Conservation (phyloP, 352 stramenopile genomes). For the Pythium catenulatum region DNA sequence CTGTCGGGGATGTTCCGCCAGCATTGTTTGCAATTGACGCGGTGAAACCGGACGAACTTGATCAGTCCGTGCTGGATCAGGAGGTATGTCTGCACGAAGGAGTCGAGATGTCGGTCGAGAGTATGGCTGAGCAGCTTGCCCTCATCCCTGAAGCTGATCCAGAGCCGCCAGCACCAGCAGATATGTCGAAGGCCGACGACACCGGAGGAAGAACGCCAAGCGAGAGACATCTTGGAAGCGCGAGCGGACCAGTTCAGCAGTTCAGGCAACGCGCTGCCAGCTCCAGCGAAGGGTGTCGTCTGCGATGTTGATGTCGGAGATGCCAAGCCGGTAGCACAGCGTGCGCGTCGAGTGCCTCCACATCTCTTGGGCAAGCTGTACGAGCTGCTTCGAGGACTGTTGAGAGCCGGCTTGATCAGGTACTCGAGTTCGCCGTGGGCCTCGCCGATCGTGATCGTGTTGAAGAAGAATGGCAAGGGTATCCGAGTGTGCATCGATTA, state of each 20-base stretch:
- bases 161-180: background rate
- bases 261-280: slow-evolving; percentile 49
- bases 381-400: slow-evolving; percentile 52
- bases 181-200: slow-evolving; percentile 57
- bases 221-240: slow-evolving; percentile 34
- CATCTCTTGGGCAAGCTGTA: slow-evolving; percentile 48
- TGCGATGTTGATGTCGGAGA: slow-evolving; percentile 63
- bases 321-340: slow-evolving; percentile 41
- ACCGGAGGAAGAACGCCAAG: slow-evolving; percentile 22
- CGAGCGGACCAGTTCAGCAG: slow-evolving; percentile 29
- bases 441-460: slow-evolving; percentile 52
- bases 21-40: slow-evolving; percentile 14
- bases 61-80: slow-evolving; percentile 18
- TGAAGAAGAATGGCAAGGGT: slow-evolving; percentile 58
- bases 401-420: slow-evolving; percentile 36
- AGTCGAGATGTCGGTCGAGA: slow-evolving; percentile 21
- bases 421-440: slow-evolving; percentile 41
- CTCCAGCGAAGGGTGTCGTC: background rate
- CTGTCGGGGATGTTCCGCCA: slow-evolving; percentile 5
- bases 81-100: slow-evolving; percentile 37
- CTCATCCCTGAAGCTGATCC: slow-evolving; percentile 46
- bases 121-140: slow-evolving; percentile 22
- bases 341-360: slow-evolving; percentile 12
- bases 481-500: slow-evolving; percentile 52
- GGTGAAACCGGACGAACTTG: background rate